Evolutionary conservation across 1,284 basidiomycete genomes (phyloP).

Genomic region (Apiotrichum laibachii): DNA sequence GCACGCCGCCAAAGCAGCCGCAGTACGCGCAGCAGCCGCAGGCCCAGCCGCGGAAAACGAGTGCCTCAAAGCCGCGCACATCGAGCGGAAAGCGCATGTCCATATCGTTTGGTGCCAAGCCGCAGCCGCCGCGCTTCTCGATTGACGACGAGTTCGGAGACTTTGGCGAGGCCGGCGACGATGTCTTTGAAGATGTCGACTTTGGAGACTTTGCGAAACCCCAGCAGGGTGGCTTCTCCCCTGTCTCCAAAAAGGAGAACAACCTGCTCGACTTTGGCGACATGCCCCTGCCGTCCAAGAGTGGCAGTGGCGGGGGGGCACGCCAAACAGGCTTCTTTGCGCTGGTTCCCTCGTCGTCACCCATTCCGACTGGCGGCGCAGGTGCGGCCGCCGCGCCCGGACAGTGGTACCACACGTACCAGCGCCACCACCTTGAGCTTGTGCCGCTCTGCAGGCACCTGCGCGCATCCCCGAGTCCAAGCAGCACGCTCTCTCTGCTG

Average conservation of each 20-base stretch:
- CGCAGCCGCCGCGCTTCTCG: constrained; percentile 27
- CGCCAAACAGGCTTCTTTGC: constrained; percentile 51
- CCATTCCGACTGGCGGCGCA: constrained; percentile 1
- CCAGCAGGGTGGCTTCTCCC: constrained; percentile 36
- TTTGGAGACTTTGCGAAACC: constrained; percentile 72
- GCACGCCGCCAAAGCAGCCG: constrained; percentile 1
- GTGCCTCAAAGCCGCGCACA: not conserved
- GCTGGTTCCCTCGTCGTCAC: constrained; percentile 28
- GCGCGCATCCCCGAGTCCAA: constrained; percentile 59
- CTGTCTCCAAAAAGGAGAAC: constrained; percentile 31
- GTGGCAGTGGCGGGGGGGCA: constrained; percentile 20
- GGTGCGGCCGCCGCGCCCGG: constrained; percentile 20
- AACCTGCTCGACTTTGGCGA: constrained; percentile 51
- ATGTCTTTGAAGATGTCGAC: constrained; percentile 64
- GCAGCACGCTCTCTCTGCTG: constrained; percentile 55
- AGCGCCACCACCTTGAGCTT: constrained; percentile 36
- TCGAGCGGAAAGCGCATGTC: constrained; percentile 4
- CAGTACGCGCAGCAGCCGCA: not conserved
- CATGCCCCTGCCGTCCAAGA: constrained; percentile 45
- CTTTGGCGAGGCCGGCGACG: constrained; percentile 36
- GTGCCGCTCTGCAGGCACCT: constrained; percentile 41
- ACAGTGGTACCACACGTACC: constrained; percentile 42
- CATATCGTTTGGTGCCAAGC: not conserved
- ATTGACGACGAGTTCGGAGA: constrained; percentile 45
- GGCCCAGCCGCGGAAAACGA: not conserved